A percentile compares a stretch with the other conserved stretches of the same genome.
These are phyloP conservation scores for Ustilago trichophora DNA, from an alignment of 1,284 basidiomycete species.

Conservation along the genomic window DNA sequence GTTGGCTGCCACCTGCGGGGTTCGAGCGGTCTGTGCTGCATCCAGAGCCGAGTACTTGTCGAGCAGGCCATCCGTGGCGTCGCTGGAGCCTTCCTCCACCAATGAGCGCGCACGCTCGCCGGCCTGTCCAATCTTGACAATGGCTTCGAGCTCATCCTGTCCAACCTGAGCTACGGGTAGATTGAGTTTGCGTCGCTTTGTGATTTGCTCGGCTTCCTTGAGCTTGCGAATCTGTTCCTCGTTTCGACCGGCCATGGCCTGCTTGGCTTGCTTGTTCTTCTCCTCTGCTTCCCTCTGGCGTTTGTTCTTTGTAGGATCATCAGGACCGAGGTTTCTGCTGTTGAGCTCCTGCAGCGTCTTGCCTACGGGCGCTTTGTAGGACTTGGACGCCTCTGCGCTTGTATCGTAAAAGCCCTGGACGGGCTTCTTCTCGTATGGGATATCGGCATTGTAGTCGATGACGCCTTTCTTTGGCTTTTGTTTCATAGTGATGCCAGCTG, in stretches of 20 bases:
- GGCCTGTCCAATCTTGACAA: conserved; percentile 95
- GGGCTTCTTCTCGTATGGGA: conserved; percentile 97
- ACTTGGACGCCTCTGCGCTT: conserved; percentile 89
- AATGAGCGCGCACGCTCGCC: conserved; percentile 86
- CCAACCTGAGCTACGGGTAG: conserved; percentile 92
- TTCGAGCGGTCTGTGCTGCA: conserved; percentile 86
- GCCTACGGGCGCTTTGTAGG: conserved; percentile 86
- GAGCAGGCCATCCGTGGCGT: conserved; percentile 84
- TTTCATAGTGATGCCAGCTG: conserved; percentile 82
- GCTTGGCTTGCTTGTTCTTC: conserved; percentile 82
- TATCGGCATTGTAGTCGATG: conserved; percentile 99
- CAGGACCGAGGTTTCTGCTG: conserved; percentile 75
- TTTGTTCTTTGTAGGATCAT: conserved; percentile 71
- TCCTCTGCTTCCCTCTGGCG: conserved; percentile 70
- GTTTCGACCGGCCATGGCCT: conserved; percentile 69
- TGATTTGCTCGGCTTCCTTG: conserved; percentile 95
- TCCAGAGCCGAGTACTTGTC: conserved; percentile 92
- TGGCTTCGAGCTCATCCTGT: conserved; percentile 95
- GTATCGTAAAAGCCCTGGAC: conserved; percentile 97
- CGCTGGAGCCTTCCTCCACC: conserved; percentile 73
- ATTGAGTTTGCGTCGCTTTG: conserved; percentile 83
- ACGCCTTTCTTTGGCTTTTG: conserved; percentile 91
- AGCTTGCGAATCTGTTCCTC: conserved; percentile 97
- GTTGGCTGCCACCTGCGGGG: conserved; percentile 88
- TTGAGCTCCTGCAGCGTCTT: conserved; percentile 74